Evolutionary conservation across 2,329 filamentous ascomycete species (phyloP).

Genomic region (Juglanconis sp.): DNA sequence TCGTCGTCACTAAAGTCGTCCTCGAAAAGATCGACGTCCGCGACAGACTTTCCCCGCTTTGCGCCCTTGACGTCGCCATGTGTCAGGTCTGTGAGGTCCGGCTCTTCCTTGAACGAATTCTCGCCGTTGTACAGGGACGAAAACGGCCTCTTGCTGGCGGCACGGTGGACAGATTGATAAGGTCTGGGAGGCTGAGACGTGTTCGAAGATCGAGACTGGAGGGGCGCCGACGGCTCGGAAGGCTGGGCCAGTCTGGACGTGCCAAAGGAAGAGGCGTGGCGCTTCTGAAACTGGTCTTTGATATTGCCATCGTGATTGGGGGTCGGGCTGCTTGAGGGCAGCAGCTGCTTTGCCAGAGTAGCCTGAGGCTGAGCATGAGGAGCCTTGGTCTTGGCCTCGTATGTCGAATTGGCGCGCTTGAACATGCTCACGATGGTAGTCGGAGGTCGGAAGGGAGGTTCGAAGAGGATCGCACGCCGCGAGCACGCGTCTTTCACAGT

Average conservation of each 20-base stretch:
- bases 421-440: constrained; percentile 14
- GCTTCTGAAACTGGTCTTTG: constrained; percentile 45
- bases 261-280: constrained; percentile 30
- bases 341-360: constrained; percentile 48
- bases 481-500: constrained; percentile 1
- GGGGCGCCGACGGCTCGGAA: constrained; percentile 20
- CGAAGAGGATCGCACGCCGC: background rate
- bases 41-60: constrained; percentile 23
- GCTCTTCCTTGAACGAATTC: constrained; percentile 46
- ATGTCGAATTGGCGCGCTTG: constrained; percentile 23
- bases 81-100: constrained; percentile 35
- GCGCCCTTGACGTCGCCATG: constrained; percentile 24
- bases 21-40: constrained; percentile 63
- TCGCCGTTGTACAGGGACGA: constrained; percentile 42
- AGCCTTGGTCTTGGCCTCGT: constrained; percentile 33
- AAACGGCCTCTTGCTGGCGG: constrained; percentile 28
- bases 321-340: constrained; percentile 55
- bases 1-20: constrained; percentile 87
- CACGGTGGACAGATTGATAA: constrained; percentile 16
- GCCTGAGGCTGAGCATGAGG: constrained; percentile 22
- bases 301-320: constrained; percentile 44
- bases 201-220: constrained; percentile 34
- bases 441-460: background rate
- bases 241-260: constrained; percentile 9
- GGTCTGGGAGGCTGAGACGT: constrained; percentile 23